A percentile compares a stretch with the other conserved stretches of the same genome.
Conservation (phyloP, 2,329 filamentous ascomycete species). For the Chrysosporium keratinophilum region DNA sequence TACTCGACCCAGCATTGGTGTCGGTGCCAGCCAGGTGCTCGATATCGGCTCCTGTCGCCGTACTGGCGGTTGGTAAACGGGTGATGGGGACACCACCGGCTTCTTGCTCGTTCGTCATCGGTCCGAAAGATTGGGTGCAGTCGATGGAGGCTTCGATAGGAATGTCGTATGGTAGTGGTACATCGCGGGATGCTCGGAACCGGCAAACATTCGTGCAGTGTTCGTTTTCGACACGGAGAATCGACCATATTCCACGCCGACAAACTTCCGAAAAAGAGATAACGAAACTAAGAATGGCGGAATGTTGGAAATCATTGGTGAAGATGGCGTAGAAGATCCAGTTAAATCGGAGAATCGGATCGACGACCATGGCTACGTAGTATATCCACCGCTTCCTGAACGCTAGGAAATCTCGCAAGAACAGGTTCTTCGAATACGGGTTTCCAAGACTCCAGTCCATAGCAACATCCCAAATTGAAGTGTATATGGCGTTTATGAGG, state of each 20-base stretch:
- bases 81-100: neutral
- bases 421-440: conserved; percentile 53
- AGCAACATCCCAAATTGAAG: conserved; percentile 80
- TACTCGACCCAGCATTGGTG: neutral
- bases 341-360: conserved; percentile 78
- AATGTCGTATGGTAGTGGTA: conserved; percentile 69
- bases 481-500: conserved; percentile 71
- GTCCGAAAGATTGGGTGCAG: neutral
- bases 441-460: conserved; percentile 97
- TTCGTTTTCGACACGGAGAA: conserved; percentile 95
- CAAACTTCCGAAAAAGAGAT: conserved; percentile 68
- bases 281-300: conserved; percentile 67
- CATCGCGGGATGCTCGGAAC: conserved; percentile 80
- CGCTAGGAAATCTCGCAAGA: conserved; percentile 67
- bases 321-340: conserved; percentile 94
- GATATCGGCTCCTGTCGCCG: conserved; percentile 18
- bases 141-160: conserved; percentile 13
- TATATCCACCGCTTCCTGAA: conserved; percentile 74
- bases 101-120: neutral
- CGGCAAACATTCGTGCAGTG: conserved; percentile 85
- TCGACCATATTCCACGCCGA: conserved; percentile 80
- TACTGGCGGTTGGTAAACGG: neutral
- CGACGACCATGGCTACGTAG: conserved; percentile 71
- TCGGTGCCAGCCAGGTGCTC: conserved; percentile 13
- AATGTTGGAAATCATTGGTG: conserved; percentile 68